A percentile compares a stretch with the other conserved stretches of the same genome.
Conservation (phyloP, 2,329 filamentous ascomycete genomes). For the Fusarium sp. region DNA sequence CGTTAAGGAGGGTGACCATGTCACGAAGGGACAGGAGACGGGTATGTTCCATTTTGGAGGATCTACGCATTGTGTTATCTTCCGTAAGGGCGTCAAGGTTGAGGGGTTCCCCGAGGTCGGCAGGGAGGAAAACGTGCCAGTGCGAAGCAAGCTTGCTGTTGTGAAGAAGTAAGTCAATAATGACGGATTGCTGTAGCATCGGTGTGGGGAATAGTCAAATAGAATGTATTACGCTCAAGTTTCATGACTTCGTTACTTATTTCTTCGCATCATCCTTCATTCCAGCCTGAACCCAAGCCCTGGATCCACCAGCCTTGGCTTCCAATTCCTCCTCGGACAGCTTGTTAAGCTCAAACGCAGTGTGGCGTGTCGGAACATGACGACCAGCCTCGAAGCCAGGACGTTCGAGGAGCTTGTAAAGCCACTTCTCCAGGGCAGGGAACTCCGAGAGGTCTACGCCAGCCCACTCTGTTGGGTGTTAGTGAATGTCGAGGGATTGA, state of each 20-base stretch:
- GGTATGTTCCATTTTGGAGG: conserved; percentile 89
- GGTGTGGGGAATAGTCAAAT: neutral
- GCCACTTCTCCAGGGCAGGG: conserved; percentile 80
- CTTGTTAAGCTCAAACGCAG: conserved; percentile 62
- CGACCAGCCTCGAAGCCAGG: conserved; percentile 80
- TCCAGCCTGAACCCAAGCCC: conserved; percentile 73
- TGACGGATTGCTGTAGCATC: neutral
- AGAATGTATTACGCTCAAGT: conserved; percentile 4
- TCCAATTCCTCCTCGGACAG: conserved; percentile 66
- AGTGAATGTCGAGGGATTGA: neutral
- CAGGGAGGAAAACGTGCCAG: conserved; percentile 53
- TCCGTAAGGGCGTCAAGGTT: conserved; percentile 66
- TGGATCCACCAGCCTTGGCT: conserved; percentile 61
- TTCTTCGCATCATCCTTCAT: conserved; percentile 76
- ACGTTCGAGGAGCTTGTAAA: conserved; percentile 74
- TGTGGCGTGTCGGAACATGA: conserved; percentile 76
- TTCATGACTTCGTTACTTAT: conserved; percentile 25
- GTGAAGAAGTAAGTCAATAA: conserved; percentile 32
- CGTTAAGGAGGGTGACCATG: conserved; percentile 71
- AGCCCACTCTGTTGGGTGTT: conserved; percentile 49
- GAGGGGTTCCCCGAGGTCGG: conserved; percentile 52
- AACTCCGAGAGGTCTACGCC: conserved; percentile 76
- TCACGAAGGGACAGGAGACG: conserved; percentile 76
- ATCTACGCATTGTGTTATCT: conserved; percentile 75
- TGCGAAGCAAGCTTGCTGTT: conserved; percentile 52